A percentile compares a stretch with the other conserved stretches of the same genome.
These are phyloP conservation scores for Cladosporium colombiae DNA, from an alignment of 2,329 filamentous ascomycete species.

Conservation along the genomic window DNA sequence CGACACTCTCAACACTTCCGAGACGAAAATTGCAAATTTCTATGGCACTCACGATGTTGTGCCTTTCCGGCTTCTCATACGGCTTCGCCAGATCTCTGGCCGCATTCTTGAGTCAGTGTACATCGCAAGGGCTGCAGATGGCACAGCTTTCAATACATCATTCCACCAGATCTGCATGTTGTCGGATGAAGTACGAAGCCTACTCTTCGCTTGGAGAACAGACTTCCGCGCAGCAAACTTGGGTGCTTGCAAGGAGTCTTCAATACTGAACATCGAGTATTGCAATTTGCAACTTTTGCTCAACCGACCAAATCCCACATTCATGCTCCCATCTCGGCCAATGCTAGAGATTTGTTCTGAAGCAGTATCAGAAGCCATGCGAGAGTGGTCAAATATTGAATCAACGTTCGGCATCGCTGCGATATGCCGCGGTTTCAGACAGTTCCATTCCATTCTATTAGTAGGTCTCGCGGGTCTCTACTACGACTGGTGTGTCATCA, in stretches of 20 bases:
- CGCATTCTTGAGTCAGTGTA: constrained; percentile 4
- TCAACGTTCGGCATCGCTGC: background rate
- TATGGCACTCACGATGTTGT: background rate
- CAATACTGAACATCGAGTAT: background rate
- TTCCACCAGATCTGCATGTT: constrained; percentile 1
- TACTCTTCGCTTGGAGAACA: background rate
- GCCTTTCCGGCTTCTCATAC: background rate
- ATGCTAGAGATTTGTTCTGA: background rate
- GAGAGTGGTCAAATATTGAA: background rate
- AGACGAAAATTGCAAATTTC: background rate
- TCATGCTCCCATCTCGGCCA: background rate
- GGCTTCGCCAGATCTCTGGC: background rate
- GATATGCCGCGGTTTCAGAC: background rate
- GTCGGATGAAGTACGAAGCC: background rate
- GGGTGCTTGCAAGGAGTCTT: background rate
- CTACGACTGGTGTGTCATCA: background rate
- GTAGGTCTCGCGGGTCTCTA: background rate
- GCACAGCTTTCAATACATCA: background rate
- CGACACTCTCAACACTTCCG: background rate
- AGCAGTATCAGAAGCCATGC: constrained; percentile 1
- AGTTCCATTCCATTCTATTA: background rate
- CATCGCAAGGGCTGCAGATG: background rate
- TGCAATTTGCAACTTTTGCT: background rate
- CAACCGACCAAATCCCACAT: constrained; percentile 2
- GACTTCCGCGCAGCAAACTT: background rate